Conservation (phyloP, 768 basidiomycete genomes). For the Xanthoconium stramineum region DNA sequence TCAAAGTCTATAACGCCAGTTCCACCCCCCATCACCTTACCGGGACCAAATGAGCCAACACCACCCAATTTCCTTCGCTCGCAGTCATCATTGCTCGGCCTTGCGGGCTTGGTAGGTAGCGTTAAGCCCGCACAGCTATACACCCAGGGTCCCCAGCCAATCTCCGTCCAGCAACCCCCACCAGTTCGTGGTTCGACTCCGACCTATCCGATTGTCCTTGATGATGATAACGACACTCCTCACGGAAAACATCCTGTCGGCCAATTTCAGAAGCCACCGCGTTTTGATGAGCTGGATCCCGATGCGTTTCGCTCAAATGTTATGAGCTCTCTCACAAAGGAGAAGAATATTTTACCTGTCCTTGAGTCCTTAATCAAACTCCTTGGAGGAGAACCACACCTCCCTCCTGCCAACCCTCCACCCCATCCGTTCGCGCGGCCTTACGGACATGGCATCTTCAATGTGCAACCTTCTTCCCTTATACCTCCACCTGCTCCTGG, state of each 20-base stretch:
- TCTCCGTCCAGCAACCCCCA: constrained; percentile 36
- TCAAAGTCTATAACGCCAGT: constrained; percentile 43
- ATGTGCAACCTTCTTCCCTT: neutral
- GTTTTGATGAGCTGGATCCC: constrained; percentile 36
- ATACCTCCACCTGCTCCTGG: neutral
- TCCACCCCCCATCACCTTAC: constrained; percentile 58
- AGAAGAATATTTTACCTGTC: constrained; percentile 66
- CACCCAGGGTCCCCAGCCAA: neutral
- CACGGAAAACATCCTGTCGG: constrained; percentile 8
- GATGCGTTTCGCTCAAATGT: constrained; percentile 53
- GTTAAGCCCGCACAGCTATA: constrained; percentile 49
- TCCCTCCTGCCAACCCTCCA: constrained; percentile 1
- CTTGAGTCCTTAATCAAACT: constrained; percentile 60
- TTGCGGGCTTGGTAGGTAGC: constrained; percentile 66
- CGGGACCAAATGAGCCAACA: constrained; percentile 55
- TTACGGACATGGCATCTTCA: constrained; percentile 12
- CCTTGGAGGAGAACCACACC: constrained; percentile 38
- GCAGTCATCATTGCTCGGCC: constrained; percentile 67
- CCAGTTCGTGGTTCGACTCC: constrained; percentile 50
- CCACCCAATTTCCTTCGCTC: constrained; percentile 72
- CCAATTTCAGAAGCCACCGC: constrained; percentile 8
- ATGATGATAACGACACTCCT: constrained; percentile 46
- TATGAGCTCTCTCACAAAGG: constrained; percentile 53
- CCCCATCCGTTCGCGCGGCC: constrained; percentile 19
- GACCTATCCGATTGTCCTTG: constrained; percentile 67